Conservation (phyloP, 257 asterid species). For the Knoxia roxburghii region DNA sequence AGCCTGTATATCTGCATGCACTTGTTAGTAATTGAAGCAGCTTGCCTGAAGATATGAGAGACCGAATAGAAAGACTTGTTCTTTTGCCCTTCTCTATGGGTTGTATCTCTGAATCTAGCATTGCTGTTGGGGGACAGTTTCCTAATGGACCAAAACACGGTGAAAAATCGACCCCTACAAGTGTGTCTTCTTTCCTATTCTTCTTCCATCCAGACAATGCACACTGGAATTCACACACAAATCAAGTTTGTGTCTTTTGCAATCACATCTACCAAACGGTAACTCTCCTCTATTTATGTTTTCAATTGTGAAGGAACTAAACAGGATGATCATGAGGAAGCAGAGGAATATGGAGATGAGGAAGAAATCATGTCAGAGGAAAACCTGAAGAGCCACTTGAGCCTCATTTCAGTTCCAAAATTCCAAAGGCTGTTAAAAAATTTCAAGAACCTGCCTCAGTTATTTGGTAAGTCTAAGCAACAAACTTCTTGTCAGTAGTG, state of each 20-base stretch:
- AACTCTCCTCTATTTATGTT: conserved; percentile 14
- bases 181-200: conserved; percentile 27
- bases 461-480: conserved; percentile 49
- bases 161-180: conserved; percentile 38
- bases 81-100: conserved; percentile 65
- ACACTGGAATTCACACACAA: background rate
- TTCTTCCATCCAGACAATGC: background rate
- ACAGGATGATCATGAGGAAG: conserved; percentile 34
- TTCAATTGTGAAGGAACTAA: conserved; percentile 24
- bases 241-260: background rate
- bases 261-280: conserved; percentile 12
- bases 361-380: conserved; percentile 38
- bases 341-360: conserved; percentile 25
- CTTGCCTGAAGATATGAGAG: conserved; percentile 34
- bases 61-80: conserved; percentile 51
- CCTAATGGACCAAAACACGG: conserved; percentile 43
- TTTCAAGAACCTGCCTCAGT: conserved; percentile 64
- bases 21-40: background rate
- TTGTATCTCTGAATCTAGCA: conserved; percentile 71
- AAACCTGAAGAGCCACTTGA: conserved; percentile 39
- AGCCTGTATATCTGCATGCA: background rate
- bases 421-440: conserved; percentile 62
- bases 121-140: conserved; percentile 48
- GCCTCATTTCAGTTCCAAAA: conserved; percentile 39
- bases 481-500: background rate